Base-by-base conservation (phyloP, 495 filamentous ascomycete genomes). In the Polyplosphaeria fusca region DNA sequence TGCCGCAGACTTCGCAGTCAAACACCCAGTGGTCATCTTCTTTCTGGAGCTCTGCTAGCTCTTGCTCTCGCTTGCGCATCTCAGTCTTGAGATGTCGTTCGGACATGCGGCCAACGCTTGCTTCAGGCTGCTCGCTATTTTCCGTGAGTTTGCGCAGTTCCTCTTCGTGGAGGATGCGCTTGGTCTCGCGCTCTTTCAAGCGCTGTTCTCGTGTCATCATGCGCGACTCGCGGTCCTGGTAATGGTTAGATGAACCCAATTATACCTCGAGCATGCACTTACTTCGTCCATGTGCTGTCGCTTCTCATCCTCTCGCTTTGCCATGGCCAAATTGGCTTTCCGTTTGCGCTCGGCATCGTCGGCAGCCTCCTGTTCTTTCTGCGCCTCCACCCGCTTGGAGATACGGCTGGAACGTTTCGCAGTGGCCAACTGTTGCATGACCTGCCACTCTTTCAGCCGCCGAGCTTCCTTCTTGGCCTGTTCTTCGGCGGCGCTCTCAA, bases 381-480 rank as follows among this genome's bases (percentile, higher is more conserved):
- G 88, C 49, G 83, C 86, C 68, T 95, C 87, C 24, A 82, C 72
- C 71, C 90, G 95, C 48, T 80, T 78, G 28, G 89, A 89, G 45
- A 97, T 78, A 45, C 93, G 83, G 60, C 88, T 92, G 0, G 93
- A 96, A 52, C 93, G 77, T 73, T 98, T 98, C 0, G 93, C 92
- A 37, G 86, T 86, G n/a, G 89, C 91, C 58, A 97, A 76, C 63
- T 91, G 87, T 67, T 92, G 82, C 60, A 92, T 67, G 61, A 83
- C 88, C 47, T 87, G 72, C 26, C 94, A 67, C 63, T 96, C 91
- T 67, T 87, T 90, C 68, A 92, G 84, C 55, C 82, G 81, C 70
- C 84, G 83, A 19, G 79, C 70, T 49, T 76, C 79, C 64, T 87
- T 88, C 39, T 85, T 79, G 58, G 85, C 80, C 43, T 86, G 81